phyloP scores from a whole-genome alignment of 768 basidiomycete species.

The Boletus sp. region DNA sequence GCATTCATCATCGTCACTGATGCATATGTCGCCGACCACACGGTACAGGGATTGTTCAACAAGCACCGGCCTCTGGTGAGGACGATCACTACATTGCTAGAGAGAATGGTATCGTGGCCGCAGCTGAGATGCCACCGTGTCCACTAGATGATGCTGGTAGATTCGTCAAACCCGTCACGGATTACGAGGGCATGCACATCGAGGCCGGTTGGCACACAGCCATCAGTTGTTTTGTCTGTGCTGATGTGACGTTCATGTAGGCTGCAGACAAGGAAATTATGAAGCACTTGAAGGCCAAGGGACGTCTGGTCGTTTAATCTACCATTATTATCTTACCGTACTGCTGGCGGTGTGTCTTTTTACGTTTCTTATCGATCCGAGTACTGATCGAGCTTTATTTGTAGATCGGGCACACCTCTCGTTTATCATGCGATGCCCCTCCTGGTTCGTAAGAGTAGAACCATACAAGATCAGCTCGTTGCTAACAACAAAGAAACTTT shows the following conservation, averaged over 20 bases:
- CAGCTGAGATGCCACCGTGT: constrained; percentile 94
- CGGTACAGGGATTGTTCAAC: constrained; percentile 98
- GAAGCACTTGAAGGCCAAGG: constrained; percentile 83
- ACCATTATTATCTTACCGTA: constrained; percentile 91
- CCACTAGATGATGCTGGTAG: constrained; percentile 88
- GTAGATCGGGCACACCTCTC: constrained; percentile 89
- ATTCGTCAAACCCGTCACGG: constrained; percentile 87
- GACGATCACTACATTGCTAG: constrained; percentile 96
- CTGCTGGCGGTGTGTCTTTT: constrained; percentile 80
- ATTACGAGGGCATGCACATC: constrained; percentile 85
- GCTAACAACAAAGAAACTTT: constrained; percentile 86
- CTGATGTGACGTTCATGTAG: constrained; percentile 37
- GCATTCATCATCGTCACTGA: constrained; percentile 90
- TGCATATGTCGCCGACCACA: constrained; percentile 89
- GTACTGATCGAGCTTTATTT: not conserved
- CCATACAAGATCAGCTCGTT: constrained; percentile 83
- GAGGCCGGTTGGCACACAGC: constrained; percentile 54
- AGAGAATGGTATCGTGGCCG: constrained; percentile 74
- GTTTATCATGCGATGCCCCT: constrained; percentile 95
- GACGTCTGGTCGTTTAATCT: constrained; percentile 83
- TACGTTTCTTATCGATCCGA: not conserved
- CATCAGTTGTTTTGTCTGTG: not conserved
- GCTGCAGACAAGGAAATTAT: constrained; percentile 94
- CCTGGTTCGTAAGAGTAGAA: constrained; percentile 92
- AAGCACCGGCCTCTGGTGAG: constrained; percentile 97